A percentile compares a stretch with the other conserved stretches of the same genome.
phyloP scores from a whole-genome alignment of 2,329 filamentous ascomycete genomes.

The Alternaria ethzedia region DNA sequence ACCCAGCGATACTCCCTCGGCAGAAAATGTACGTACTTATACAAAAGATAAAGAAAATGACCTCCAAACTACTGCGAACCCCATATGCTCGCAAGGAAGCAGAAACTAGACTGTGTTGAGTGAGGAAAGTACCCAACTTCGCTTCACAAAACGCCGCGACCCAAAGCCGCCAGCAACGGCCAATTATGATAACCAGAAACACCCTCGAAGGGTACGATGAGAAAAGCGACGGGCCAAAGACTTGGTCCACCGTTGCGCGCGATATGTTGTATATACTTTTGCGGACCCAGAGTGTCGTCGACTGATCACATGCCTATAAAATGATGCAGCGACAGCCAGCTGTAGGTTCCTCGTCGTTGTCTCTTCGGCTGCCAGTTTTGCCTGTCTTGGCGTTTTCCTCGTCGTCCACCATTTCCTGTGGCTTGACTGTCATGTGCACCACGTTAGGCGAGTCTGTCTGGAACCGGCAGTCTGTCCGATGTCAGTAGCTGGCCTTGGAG shows the following conservation, averaged over 20 bases:
- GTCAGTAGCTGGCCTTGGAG: conserved; percentile 13
- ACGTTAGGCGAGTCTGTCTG: conserved; percentile 78
- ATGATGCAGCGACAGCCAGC: conserved; percentile 71
- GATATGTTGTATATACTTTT: conserved; percentile 2
- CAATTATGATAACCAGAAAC: conserved; percentile 4
- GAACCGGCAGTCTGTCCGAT: conserved; percentile 74
- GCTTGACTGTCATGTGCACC: conserved; percentile 92
- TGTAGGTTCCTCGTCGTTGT: conserved; percentile 60
- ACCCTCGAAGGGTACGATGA: not conserved
- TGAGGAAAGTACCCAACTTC: not conserved
- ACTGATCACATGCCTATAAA: conserved; percentile 51
- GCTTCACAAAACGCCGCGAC: conserved; percentile 8
- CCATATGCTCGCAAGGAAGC: conserved; percentile 21
- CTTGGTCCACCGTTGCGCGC: not conserved
- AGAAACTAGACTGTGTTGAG: conserved; percentile 7
- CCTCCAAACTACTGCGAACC: conserved; percentile 1
- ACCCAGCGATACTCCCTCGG: conserved; percentile 6
- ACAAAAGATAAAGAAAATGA: conserved; percentile 13
- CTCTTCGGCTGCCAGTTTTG: conserved; percentile 60
- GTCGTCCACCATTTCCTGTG: conserved; percentile 81
- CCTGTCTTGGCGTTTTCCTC: conserved; percentile 76
- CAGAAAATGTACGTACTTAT: conserved; percentile 18
- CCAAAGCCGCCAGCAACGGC: conserved; percentile 3
- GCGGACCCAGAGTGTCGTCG: not conserved
- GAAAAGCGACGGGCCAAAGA: not conserved